phyloP scores from a whole-genome alignment of 1,139 yeast species.

The Saccharomyces hybrid region DNA sequence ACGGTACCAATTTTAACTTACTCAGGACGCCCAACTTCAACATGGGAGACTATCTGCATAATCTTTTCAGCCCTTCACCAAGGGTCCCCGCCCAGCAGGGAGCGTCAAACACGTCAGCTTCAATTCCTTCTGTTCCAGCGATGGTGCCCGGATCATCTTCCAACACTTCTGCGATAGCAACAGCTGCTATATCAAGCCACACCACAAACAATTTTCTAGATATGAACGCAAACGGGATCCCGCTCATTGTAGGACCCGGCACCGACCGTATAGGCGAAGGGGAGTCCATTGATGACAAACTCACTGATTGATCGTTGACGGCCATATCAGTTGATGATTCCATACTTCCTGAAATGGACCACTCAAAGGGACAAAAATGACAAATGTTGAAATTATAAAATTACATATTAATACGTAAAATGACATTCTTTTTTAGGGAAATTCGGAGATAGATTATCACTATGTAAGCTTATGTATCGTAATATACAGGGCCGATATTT shows the following conservation, averaged over 20 bases:
- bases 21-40: constrained; percentile 30
- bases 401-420: neutral
- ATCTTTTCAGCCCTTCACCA: constrained; percentile 32
- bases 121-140: constrained; percentile 1
- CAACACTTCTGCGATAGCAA: neutral
- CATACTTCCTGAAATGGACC: neutral
- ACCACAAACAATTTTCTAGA: neutral
- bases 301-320: neutral
- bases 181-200: neutral
- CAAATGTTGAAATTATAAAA: neutral
- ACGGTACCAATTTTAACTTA: constrained; percentile 11
- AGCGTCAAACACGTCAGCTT: neutral
- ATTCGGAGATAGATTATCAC: neutral
- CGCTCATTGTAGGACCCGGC: neutral
- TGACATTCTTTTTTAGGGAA: neutral
- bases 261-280: neutral
- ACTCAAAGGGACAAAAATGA: neutral
- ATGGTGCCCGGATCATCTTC: constrained; percentile 7
- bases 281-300: neutral
- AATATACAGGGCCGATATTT: neutral
- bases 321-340: neutral
- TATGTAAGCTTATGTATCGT: neutral
- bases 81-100: constrained; percentile 11
- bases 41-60: constrained; percentile 32
- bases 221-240: neutral